Evolutionary conservation across 2,329 filamentous ascomycete species (phyloP).

Genomic region (Ascosphaera apis): DNA sequence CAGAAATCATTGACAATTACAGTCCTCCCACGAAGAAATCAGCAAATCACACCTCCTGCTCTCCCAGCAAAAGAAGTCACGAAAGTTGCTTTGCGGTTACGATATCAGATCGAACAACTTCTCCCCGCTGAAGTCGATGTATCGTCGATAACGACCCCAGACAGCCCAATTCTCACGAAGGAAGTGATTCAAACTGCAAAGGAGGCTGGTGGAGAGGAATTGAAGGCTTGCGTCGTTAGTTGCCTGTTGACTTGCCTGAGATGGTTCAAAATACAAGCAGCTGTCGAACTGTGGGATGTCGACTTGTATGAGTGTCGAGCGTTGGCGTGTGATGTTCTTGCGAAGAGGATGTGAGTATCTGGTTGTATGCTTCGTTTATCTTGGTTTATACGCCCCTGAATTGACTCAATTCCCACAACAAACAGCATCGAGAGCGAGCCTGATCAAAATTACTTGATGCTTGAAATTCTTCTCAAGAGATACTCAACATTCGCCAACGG

Average conservation of each 20-base stretch:
- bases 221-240: slow-evolving; percentile 61
- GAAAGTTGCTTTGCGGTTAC: slow-evolving; percentile 68
- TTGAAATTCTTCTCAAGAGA: slow-evolving; percentile 61
- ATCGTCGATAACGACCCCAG: slow-evolving; percentile 47
- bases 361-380: too few relatives aligned
- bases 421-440: slow-evolving; percentile 64
- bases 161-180: slow-evolving; percentile 64
- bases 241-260: slow-evolving; percentile 51
- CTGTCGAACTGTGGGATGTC: slow-evolving; percentile 75
- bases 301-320: slow-evolving; percentile 60
- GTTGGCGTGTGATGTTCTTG: slow-evolving; percentile 70
- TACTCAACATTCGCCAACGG: slow-evolving; percentile 62
- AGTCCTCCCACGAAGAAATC: slow-evolving; percentile 21
- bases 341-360: slow-evolving; percentile 40
- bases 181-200: slow-evolving; percentile 60
- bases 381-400: too few relatives aligned
- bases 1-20: slow-evolving; percentile 1
- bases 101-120: slow-evolving; percentile 71
- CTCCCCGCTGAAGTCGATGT: slow-evolving; percentile 78
- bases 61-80: slow-evolving; percentile 63
- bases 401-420: too few relatives aligned
- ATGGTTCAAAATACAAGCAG: slow-evolving; percentile 60
- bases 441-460: slow-evolving; percentile 53
- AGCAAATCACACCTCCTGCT: slow-evolving; percentile 30
- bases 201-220: slow-evolving; percentile 53